Conservation (phyloP, 2,329 filamentous ascomycete genomes). For the Colletotrichum cordylinicola region DNA sequence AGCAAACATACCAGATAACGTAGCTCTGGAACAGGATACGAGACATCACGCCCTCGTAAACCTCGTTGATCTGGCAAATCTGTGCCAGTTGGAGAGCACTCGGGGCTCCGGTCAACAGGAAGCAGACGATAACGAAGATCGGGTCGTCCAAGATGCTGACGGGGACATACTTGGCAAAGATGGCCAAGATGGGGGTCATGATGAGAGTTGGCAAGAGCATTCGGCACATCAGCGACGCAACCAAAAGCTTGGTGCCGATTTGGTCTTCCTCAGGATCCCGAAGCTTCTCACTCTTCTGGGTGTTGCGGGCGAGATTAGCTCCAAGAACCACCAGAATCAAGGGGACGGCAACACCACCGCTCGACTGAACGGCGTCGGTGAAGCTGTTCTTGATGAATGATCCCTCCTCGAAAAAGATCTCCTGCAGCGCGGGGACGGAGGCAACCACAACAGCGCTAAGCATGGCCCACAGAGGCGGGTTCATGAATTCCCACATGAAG, state of each 20-base stretch:
- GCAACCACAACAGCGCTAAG: slow-evolving; percentile 88
- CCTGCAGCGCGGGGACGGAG: slow-evolving; percentile 82
- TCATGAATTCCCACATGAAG: slow-evolving; percentile 94
- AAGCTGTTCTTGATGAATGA: slow-evolving; percentile 94
- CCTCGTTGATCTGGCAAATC: slow-evolving; percentile 97
- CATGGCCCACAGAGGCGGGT: slow-evolving; percentile 98
- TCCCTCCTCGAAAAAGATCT: slow-evolving; percentile 85
- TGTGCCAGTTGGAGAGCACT: slow-evolving; percentile 94
- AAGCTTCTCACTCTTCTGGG: slow-evolving; percentile 70
- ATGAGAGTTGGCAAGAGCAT: slow-evolving; percentile 92
- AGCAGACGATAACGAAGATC: slow-evolving; percentile 98
- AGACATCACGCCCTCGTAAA: slow-evolving; percentile 95
- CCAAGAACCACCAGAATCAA: slow-evolving; percentile 95
- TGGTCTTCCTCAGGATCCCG: slow-evolving; percentile 73
- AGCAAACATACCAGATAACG: slow-evolving; percentile 80
- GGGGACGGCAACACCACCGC: slow-evolving; percentile 89
- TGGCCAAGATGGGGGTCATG: slow-evolving; percentile 88
- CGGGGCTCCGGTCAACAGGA: slow-evolving; percentile 91
- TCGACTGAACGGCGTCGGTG: slow-evolving; percentile 84
- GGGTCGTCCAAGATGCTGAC: slow-evolving; percentile 96
- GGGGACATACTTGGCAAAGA: slow-evolving; percentile 88
- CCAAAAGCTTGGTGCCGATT: slow-evolving; percentile 77
- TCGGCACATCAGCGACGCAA: slow-evolving; percentile 84
- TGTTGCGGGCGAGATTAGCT: slow-evolving; percentile 92
- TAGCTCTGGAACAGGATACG: slow-evolving; percentile 95